Conservation (phyloP, 23 red algal species). For the Chondrus crispus region DNA sequence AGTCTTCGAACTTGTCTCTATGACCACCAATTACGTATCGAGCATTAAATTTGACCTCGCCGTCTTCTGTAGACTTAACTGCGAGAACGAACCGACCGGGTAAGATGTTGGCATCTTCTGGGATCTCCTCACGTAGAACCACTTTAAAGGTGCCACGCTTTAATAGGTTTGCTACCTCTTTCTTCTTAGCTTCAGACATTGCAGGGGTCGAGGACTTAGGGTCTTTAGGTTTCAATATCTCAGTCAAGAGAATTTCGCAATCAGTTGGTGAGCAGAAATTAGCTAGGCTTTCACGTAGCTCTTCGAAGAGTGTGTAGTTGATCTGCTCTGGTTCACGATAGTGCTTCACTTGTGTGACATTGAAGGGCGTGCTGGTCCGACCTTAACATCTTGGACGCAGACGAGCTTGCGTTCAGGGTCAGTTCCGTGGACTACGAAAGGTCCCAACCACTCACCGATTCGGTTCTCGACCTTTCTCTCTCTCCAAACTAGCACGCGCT, state of each 20-base stretch:
- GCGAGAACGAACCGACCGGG: not conserved
- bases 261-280: not conserved
- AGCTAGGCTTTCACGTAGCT: not conserved
- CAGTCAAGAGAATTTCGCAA: no score
- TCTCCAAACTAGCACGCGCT: conserved; percentile 15
- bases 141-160: not conserved
- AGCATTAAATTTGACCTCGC: not conserved
- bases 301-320: not conserved
- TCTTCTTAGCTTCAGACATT: not conserved
- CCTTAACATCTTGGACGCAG: not conserved
- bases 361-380: not conserved
- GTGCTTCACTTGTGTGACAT: not conserved
- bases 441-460: conserved; percentile 31
- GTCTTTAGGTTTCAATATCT: no score
- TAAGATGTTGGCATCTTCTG: not conserved
- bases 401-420: not conserved
- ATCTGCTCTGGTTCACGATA: not conserved
- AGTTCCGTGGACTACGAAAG: not conserved
- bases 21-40: conserved; percentile 3
- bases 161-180: not conserved
- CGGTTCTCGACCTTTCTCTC: not conserved
- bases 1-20: not conserved
- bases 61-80: not conserved
- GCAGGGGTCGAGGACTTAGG: no score
- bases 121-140: not conserved